A percentile compares a stretch with the other conserved stretches of the same genome.
Evolutionary conservation across 306 rosid genomes (phyloP).

Genomic region (Heteromeles arbutifolia): DNA sequence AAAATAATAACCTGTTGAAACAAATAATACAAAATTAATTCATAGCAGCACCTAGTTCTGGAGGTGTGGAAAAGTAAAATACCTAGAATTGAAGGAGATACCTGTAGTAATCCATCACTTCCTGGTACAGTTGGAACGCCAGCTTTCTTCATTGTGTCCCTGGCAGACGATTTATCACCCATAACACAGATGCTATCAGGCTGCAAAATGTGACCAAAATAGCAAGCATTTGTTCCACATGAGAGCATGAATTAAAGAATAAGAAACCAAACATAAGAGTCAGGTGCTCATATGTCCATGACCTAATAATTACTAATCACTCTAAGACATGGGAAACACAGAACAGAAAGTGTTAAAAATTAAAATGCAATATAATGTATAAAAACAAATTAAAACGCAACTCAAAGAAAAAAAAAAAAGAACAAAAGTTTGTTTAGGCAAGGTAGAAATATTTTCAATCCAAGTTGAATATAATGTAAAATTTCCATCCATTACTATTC

Average conservation of each 20-base stretch:
- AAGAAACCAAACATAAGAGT: background rate
- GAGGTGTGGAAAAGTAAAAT: constrained; percentile 9
- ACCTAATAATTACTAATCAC: background rate
- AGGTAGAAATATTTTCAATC: background rate
- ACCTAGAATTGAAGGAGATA: constrained; percentile 26
- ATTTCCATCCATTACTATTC: background rate
- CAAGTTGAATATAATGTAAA: background rate
- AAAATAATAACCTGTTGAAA: background rate
- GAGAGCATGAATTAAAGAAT: background rate
- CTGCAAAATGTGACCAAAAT: constrained; percentile 41
- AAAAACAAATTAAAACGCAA: background rate
- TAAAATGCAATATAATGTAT: background rate
- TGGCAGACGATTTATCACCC: constrained; percentile 97
- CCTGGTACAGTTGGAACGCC: constrained; percentile 83
- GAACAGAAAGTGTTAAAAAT: background rate
- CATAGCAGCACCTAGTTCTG: background rate
- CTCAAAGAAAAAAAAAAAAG: background rate
- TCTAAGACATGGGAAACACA: background rate
- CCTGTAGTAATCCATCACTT: constrained; percentile 81
- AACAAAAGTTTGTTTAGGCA: background rate
- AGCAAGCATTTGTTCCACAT: background rate
- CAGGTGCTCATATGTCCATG: background rate
- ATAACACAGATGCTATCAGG: constrained; percentile 88
- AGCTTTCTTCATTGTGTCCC: constrained; percentile 87
- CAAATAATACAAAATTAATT: constrained; percentile 13